phyloP scores from a whole-genome alignment of 331 rosid genomes.

The Quercus tomentella region DNA sequence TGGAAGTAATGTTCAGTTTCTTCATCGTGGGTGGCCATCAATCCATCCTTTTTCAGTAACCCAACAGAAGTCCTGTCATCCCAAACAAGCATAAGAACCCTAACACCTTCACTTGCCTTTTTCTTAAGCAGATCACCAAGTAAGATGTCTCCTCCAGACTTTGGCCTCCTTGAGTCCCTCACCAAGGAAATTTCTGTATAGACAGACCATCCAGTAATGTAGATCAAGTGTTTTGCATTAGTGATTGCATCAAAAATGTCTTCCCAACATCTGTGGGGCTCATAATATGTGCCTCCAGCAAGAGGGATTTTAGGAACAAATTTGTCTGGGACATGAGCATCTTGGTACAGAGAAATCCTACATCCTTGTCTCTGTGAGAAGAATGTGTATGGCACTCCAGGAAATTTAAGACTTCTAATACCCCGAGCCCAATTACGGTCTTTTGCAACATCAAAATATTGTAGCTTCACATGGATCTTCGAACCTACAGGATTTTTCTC shows the following conservation, averaged over 20 bases:
- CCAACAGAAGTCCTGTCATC: slow-evolving; percentile 87
- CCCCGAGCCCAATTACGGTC: slow-evolving; percentile 83
- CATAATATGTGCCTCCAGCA: slow-evolving; percentile 70
- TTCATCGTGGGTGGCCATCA: slow-evolving; percentile 97
- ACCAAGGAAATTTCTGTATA: slow-evolving; percentile 77
- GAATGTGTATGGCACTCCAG: slow-evolving; percentile 94
- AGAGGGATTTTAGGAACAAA: slow-evolving; percentile 83
- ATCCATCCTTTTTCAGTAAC: slow-evolving; percentile 75
- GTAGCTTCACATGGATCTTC: slow-evolving; percentile 89
- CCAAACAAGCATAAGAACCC: slow-evolving; percentile 90
- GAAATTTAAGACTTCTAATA: slow-evolving; percentile 69
- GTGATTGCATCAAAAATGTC: slow-evolving; percentile 86
- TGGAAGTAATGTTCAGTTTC: slow-evolving; percentile 60
- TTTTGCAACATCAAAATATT: slow-evolving; percentile 65
- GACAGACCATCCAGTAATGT: slow-evolving; percentile 96
- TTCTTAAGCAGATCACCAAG: slow-evolving; percentile 85
- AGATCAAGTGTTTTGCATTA: slow-evolving; percentile 80
- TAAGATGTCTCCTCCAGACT: slow-evolving; percentile 68
- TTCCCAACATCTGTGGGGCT: slow-evolving; percentile 96
- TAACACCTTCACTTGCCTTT: slow-evolving; percentile 89
- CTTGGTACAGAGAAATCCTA: slow-evolving; percentile 82
- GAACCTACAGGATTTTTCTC: slow-evolving; percentile 63
- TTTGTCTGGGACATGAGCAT: slow-evolving; percentile 90
- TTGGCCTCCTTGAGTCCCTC: slow-evolving; percentile 87
- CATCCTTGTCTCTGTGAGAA: slow-evolving; percentile 87